phyloP scores from a whole-genome alignment of 163 green algal genomes.

The Trebouxiophyceae sp. region DNA sequence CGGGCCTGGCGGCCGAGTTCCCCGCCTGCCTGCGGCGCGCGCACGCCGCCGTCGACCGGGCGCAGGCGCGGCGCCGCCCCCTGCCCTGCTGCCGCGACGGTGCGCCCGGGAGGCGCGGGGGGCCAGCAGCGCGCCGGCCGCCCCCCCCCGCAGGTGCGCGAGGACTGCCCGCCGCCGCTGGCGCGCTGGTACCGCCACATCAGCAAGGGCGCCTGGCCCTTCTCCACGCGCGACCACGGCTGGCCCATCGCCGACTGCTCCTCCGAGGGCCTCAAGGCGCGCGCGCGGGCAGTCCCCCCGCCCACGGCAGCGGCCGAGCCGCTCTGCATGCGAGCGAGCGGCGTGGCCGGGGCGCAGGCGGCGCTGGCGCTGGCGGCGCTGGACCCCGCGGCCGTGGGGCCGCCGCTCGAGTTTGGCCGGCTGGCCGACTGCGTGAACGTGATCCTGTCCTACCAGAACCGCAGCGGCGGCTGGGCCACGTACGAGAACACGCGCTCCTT shows the following conservation, averaged over 20 bases:
- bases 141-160: slow-evolving; percentile 36
- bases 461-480: slow-evolving; percentile 89
- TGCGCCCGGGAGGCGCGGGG: slow-evolving; percentile 71
- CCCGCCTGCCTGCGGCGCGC: slow-evolving; percentile 49
- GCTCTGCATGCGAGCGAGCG: too few species aligned
- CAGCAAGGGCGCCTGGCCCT: slow-evolving; percentile 95
- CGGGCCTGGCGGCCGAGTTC: slow-evolving; percentile 52
- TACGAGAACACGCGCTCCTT: slow-evolving; percentile 97
- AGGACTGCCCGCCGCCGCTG: slow-evolving; percentile 65
- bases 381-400: slow-evolving; percentile 10
- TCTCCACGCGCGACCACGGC: slow-evolving; percentile 91
- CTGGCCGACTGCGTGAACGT: slow-evolving; percentile 84
- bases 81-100: neutral
- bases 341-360: slow-evolving; percentile 62
- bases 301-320: slow-evolving; percentile 33
- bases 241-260: slow-evolving; percentile 98
- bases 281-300: slow-evolving; percentile 58
- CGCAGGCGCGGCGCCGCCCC: slow-evolving; percentile 45
- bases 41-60: slow-evolving; percentile 74
- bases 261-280: slow-evolving; percentile 64
- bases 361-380: slow-evolving; percentile 49
- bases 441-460: slow-evolving; percentile 95
- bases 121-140: slow-evolving; percentile 62
- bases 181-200: slow-evolving; percentile 89
- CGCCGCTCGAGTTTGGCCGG: slow-evolving; percentile 46